Conservation (phyloP, 495 filamentous ascomycete genomes). For the Trichoderma asperelloides region DNA sequence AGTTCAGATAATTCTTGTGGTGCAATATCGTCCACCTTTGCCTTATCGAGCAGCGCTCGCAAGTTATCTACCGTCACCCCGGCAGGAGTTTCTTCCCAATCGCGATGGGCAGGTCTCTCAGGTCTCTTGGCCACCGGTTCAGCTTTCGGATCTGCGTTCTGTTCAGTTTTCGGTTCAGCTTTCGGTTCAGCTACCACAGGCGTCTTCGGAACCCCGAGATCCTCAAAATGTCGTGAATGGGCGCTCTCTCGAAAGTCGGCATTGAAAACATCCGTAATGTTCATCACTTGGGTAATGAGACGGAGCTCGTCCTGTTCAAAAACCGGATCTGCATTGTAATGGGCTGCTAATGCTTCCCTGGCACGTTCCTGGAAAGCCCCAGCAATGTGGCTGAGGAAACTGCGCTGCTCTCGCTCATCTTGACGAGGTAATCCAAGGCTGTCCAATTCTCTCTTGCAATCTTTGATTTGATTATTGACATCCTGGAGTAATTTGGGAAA, state of each 20-base stretch:
- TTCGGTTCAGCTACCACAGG: neutral
- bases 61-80: neutral
- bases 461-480: slow-evolving; percentile 28
- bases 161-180: too few species aligned
- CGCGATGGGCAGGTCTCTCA: too few species aligned
- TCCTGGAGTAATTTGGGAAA: slow-evolving; percentile 41
- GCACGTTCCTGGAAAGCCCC: slow-evolving; percentile 32
- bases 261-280: slow-evolving; percentile 22
- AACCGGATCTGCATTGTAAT: slow-evolving; percentile 29
- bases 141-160: too few species aligned
- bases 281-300: slow-evolving; percentile 35
- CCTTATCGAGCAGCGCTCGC: neutral
- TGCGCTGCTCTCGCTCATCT: slow-evolving; percentile 32
- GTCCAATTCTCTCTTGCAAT: slow-evolving; percentile 22
- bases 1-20: neutral
- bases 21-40: neutral
- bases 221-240: neutral
- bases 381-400: slow-evolving; percentile 32
- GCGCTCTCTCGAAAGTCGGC: neutral
- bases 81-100: neutral
- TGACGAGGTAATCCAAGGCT: slow-evolving; percentile 36
- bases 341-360: slow-evolving; percentile 26
- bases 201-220: neutral
- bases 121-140: too few species aligned
- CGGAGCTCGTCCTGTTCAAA: slow-evolving; percentile 30